Evolutionary conservation across 2,329 filamentous ascomycete genomes (phyloP), one percentile per base, ranked within the genome.

Genomic region (Hyphodiscus sp.): DNA sequence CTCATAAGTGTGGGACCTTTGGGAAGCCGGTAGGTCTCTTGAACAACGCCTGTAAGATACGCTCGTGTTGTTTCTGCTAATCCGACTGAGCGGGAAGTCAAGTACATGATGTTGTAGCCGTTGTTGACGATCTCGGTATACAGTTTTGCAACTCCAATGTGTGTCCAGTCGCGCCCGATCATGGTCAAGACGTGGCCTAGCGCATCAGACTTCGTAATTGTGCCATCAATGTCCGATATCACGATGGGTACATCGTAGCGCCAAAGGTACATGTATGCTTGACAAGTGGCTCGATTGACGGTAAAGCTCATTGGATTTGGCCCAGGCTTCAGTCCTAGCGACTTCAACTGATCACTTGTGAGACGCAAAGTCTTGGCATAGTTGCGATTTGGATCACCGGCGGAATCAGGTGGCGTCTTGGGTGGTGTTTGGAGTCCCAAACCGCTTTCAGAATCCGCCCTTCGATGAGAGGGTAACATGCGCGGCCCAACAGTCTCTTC

Each of bases 31-130:
- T 89, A 95, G 29, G 86, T 86, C 54, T 96, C 92, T 69, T 99
- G 94, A 9, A 84, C 77, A 20, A 99, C 90, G 23, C 91, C 91
- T 55, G 91, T 87, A 2, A 99, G 78, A 68, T 99, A 99, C 0
- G 89, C 82, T 54, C 94, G 78, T 1, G 94, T 99, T 0, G 77
- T 91, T 70, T 99, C 94, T 16, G 94, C 89, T 70, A 95, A 91
- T 0, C 94, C 95, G 45, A 97, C 91, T 15, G 89, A 94, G 49
- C 94, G 85, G 68, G 89, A 95, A 0, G 94, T 99, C 45, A 99
- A 79, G 68, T 99, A 99, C 81, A 99, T 91, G 67, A 99, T 95
- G 70, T 99, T 97, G 77, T 97, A 99, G 7, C 94, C 94, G 65
- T 99, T 99, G 63, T 87, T 85, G 1, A 85, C 84, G 62, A 99